A percentile compares a stretch with the other conserved stretches of the same genome.
Conservation (phyloP, 2,329 filamentous ascomycete genomes). For the Furcasterigmium furcatum region DNA sequence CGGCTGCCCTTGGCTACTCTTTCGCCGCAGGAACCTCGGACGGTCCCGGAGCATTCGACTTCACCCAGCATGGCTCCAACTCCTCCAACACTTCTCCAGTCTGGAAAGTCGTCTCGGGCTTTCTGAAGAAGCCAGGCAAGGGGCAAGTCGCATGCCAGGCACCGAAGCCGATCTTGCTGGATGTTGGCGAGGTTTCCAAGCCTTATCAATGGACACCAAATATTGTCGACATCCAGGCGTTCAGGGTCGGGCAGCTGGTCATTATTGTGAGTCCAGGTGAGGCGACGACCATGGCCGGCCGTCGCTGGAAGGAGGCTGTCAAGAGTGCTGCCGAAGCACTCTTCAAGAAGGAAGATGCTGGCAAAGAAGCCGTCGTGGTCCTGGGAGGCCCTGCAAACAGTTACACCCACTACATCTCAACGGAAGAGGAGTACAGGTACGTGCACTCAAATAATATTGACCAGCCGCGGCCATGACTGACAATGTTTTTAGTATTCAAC, state of each 20-base stretch:
- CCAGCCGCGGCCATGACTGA: too few species aligned
- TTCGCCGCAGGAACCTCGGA: slow-evolving; percentile 93
- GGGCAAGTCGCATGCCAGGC: slow-evolving; percentile 74
- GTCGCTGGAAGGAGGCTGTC: slow-evolving; percentile 77
- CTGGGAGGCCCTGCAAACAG: slow-evolving; percentile 85
- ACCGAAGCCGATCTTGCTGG: slow-evolving; percentile 81
- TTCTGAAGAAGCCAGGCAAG: slow-evolving; percentile 67
- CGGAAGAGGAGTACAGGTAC: slow-evolving; percentile 59
- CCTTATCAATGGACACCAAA: slow-evolving; percentile 92
- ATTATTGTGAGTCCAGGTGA: slow-evolving; percentile 86
- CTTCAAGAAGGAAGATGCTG: slow-evolving; percentile 32
- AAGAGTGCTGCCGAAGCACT: slow-evolving; percentile 41
- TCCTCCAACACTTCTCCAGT: slow-evolving; percentile 73
- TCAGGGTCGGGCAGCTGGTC: slow-evolving; percentile 79
- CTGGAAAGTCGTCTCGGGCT: slow-evolving; percentile 72
- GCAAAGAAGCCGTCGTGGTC: slow-evolving; percentile 64
- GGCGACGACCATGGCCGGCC: slow-evolving; percentile 86
- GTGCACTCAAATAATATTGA: too few species aligned
- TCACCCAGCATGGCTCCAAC: slow-evolving; percentile 79
- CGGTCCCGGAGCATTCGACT: slow-evolving; percentile 88
- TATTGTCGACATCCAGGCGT: slow-evolving; percentile 80
- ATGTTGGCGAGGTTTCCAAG: slow-evolving; percentile 74
- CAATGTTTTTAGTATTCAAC: too few species aligned
- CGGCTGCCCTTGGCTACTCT: slow-evolving; percentile 84
- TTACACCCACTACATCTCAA: slow-evolving; percentile 77